phyloP scores from a whole-genome alignment of 176 grass and related monocot species.

The Oryza glumipatula region DNA sequence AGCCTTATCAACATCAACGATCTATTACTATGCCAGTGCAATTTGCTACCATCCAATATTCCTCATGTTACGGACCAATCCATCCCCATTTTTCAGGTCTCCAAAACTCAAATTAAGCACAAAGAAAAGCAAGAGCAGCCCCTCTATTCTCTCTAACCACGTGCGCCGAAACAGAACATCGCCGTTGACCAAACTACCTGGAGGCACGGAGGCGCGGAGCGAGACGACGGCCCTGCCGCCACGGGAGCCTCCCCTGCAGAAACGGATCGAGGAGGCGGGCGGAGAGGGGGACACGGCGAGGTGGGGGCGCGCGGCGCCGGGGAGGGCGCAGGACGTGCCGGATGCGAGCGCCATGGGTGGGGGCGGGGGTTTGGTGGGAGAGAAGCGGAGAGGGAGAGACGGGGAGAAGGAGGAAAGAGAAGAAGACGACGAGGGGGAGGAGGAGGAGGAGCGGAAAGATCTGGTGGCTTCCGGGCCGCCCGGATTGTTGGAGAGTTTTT shows the following conservation, averaged over 20 bases:
- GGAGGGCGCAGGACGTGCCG: constrained; percentile 32
- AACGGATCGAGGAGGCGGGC: constrained; percentile 37
- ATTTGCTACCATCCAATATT: not conserved
- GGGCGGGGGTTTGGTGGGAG: not conserved
- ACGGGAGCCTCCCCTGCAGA: not conserved
- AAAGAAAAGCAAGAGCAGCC: not conserved
- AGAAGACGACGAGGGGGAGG: not conserved
- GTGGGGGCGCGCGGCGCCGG: constrained; percentile 7
- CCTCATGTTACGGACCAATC: not conserved
- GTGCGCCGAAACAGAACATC: not conserved
- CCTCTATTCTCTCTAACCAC: not conserved
- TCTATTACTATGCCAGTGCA: not conserved
- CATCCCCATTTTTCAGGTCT: not conserved
- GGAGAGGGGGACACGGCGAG: constrained; percentile 35
- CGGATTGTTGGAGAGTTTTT: constrained; percentile 26
- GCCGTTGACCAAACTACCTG: constrained; percentile 38
- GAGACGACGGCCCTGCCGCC: constrained; percentile 20
- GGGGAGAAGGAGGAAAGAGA: not conserved
- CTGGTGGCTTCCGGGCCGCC: constrained; percentile 24
- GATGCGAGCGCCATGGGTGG: constrained; percentile 54
- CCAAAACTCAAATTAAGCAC: too few relatives aligned
- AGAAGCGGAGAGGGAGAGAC: not conserved
- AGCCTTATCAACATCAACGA: not conserved
- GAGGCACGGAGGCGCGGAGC: constrained; percentile 24
- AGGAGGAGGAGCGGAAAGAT: constrained; percentile 13